Base-by-base conservation (phyloP, 1,284 basidiomycete genomes). In the Cystobasidium pallidum region DNA sequence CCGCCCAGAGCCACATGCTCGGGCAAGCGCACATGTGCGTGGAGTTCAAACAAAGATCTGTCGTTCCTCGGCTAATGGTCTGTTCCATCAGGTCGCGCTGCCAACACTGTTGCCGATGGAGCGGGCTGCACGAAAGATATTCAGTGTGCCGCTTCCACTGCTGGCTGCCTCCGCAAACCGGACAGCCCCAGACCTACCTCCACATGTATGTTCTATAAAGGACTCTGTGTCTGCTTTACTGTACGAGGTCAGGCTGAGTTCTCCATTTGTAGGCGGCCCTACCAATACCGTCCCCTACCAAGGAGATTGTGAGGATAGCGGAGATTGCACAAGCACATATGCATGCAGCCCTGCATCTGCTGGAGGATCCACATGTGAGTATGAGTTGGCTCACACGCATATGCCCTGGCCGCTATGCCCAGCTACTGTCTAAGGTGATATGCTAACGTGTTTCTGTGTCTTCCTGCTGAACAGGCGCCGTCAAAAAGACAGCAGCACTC, bases 271-370 rank as follows among this genome's bases (percentile, higher is more conserved):
- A 55, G 52, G 52, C 30, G 52, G 52, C 24, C 52, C 52, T 11
- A 55, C 52, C 11, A 55, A 55, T n/a, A 55, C 52, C n/a, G 30
- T 55, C 15, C 24, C 52, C 52, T 17, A 21, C 26, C 26, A 32
- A 30, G 52, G 52, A 8, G 32, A 30, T 30, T 55, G 52, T 24
- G 24, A 55, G 11, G 52, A 55, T 55, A 55, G 26, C 26, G 52
- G 52, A 55, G 52, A 55, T n/a, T 55, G 52, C 52, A 55, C 52
- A 55, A 55, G 52, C 30, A 55, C 52, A 2, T 55, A 55, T 55
- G 52, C 52, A 8, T 55, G 52, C 52, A 55, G 52, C n/a, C 30
- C 52, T n/a, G 52, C 26, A 17, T 32, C 52, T 30, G 32, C 52
- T 30, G 52, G 52, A 8, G 32, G n/a, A n/a, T n/a, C 52, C n/a